Evolutionary conservation across 768 basidiomycete species (phyloP).

Genomic region (Kwoniella bestiolae): DNA sequence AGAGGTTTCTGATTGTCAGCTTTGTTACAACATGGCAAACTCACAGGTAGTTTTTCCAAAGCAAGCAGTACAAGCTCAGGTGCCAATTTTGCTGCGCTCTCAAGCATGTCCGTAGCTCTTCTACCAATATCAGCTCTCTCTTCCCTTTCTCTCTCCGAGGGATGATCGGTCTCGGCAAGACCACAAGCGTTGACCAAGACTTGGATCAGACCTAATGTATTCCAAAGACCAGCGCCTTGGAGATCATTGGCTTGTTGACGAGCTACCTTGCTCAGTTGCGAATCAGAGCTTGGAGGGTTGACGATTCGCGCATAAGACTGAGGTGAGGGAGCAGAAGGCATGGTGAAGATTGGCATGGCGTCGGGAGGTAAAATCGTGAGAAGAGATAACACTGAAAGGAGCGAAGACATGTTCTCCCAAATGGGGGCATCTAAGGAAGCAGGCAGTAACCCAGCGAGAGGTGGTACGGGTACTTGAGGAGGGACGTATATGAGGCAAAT

Average conservation of each 20-base stretch:
- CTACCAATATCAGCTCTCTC: constrained; percentile 71
- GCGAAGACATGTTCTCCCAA: constrained; percentile 84
- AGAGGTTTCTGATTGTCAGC: constrained; percentile 68
- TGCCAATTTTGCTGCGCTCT: constrained; percentile 89
- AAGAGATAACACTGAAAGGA: constrained; percentile 83
- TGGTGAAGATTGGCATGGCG: constrained; percentile 87
- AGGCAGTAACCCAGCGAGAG: constrained; percentile 53
- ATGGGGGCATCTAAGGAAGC: constrained; percentile 51
- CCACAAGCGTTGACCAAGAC: constrained; percentile 71
- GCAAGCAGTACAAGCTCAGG: constrained; percentile 95
- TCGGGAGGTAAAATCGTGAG: constrained; percentile 86
- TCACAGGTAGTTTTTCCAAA: constrained; percentile 81
- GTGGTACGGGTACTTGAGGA: constrained; percentile 69
- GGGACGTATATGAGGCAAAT: constrained; percentile 84
- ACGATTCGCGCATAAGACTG: constrained; percentile 40
- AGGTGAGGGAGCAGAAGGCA: constrained; percentile 62
- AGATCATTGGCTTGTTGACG: constrained; percentile 87
- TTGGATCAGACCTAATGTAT: constrained; percentile 86
- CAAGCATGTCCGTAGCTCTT: constrained; percentile 86
- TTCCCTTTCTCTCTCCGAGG: constrained; percentile 57
- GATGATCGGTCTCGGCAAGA: constrained; percentile 35
- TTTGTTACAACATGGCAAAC: constrained; percentile 54
- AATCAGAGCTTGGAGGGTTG: constrained; percentile 42
- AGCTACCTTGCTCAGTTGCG: constrained; percentile 62
- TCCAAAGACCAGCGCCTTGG: constrained; percentile 86